Percentiles rank a stretch among this genome's conserved stretches.
Conservation (phyloP, 441 rosid genomes). For the Erysimum pusillum region DNA sequence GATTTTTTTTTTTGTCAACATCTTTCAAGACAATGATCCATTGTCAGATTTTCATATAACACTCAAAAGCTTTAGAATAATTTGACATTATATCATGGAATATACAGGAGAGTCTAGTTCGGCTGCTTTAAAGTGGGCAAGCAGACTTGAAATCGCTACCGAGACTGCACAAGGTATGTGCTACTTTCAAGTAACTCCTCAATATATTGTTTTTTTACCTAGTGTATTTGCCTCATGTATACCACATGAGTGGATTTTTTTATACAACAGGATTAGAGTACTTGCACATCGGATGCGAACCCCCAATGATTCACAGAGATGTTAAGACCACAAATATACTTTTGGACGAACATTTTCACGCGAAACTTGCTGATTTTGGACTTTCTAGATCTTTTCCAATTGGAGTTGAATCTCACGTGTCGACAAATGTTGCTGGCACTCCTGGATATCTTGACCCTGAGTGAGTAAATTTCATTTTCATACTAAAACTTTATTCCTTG, state of each 20-base stretch:
- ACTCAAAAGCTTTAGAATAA: not conserved
- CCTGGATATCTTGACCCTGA: slow-evolving; percentile 55
- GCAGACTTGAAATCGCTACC: slow-evolving; percentile 6
- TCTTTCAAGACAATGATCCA: not conserved
- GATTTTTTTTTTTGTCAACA: too few species aligned
- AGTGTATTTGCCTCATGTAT: not conserved
- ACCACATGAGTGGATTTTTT: not conserved
- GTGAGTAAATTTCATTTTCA: slow-evolving; percentile 30
- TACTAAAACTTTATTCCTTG: not conserved
- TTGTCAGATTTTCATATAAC: too few species aligned
- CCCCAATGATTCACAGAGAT: slow-evolving; percentile 52
- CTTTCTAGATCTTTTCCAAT: slow-evolving; percentile 41
- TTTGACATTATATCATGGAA: not conserved
- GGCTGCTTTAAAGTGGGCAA: slow-evolving; percentile 13
- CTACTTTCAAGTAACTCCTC: not conserved
- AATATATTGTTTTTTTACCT: not conserved
- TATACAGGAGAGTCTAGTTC: slow-evolving; percentile 3
- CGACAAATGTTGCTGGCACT: slow-evolving; percentile 47
- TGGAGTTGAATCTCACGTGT: slow-evolving; percentile 36
- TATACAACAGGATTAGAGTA: slow-evolving; percentile 47
- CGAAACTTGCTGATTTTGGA: slow-evolving; percentile 53
- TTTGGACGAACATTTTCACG: slow-evolving; percentile 37
- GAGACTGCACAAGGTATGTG: slow-evolving; percentile 36
- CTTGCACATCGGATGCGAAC: slow-evolving; percentile 47
- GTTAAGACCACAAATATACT: slow-evolving; percentile 52